Evolutionary conservation across 2,329 filamentous ascomycete species (phyloP).

Genomic region (Paraphoma chrysanthemicola): DNA sequence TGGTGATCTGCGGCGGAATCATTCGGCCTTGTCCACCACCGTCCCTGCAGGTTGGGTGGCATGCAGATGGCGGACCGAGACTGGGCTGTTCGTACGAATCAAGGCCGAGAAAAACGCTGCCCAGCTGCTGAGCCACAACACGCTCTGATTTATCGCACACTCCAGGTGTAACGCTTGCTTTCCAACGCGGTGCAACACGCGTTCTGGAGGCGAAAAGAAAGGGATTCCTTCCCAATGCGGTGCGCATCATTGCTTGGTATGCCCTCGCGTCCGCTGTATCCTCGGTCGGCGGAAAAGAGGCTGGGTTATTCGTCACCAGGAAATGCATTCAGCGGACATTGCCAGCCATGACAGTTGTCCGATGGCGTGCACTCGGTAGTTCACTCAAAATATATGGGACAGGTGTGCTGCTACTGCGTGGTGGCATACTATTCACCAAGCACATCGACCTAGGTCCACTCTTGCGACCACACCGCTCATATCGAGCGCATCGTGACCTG

Average conservation of each 20-base stretch:
- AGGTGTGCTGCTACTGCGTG: conserved; percentile 57
- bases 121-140: conserved; percentile 22
- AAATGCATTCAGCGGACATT: conserved; percentile 20
- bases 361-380: conserved; percentile 33
- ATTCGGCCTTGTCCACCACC: neutral
- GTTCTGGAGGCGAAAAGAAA: conserved; percentile 24
- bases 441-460: conserved; percentile 26
- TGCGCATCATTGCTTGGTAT: conserved; percentile 4
- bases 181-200: conserved; percentile 26
- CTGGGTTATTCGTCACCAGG: conserved; percentile 49
- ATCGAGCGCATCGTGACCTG: conserved; percentile 37
- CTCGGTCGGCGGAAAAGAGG: conserved; percentile 26
- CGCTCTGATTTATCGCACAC: neutral
- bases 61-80: conserved; percentile 3
- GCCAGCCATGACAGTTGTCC: conserved; percentile 9
- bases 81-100: conserved; percentile 5
- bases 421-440: conserved; percentile 40
- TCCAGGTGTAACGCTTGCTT: conserved; percentile 19
- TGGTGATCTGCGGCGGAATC: conserved; percentile 1
- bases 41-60: conserved; percentile 9
- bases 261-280: conserved; percentile 21
- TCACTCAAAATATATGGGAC: conserved; percentile 67
- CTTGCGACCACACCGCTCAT: conserved; percentile 41
- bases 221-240: conserved; percentile 14
- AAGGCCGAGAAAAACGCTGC: conserved; percentile 9